phyloP scores from a whole-genome alignment of 306 rosid genomes.

The Vigna nakashimae region DNA sequence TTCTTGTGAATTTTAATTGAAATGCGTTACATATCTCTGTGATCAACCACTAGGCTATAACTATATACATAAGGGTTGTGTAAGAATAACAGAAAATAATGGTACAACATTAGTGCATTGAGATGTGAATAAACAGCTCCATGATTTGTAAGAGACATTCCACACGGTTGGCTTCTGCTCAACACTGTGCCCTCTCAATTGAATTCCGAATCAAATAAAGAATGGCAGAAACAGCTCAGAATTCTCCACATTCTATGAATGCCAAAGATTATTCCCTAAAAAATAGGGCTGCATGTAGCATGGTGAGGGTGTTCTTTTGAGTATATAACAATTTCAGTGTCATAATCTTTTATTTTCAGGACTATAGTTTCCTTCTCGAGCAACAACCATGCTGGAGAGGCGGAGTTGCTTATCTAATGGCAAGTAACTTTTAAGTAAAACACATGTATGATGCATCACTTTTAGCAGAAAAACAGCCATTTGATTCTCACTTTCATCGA shows the following conservation, averaged over 20 bases:
- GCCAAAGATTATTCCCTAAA: constrained; percentile 15
- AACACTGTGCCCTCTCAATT: constrained; percentile 13
- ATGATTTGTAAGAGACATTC: background rate
- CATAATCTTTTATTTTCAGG: constrained; percentile 17
- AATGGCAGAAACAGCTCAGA: background rate
- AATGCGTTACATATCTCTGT: constrained; percentile 21
- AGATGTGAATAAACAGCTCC: background rate
- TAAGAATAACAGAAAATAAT: constrained; percentile 2
- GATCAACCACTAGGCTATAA: background rate
- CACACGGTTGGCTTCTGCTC: constrained; percentile 34
- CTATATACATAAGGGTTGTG: constrained; percentile 10
- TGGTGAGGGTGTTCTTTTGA: constrained; percentile 23
- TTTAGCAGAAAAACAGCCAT: constrained; percentile 57
- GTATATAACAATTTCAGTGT: constrained; percentile 6
- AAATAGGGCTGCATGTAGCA: background rate
- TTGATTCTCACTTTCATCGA: constrained; percentile 77
- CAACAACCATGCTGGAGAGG: constrained; percentile 69
- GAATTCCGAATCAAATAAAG: background rate
- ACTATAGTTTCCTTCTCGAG: constrained; percentile 38
- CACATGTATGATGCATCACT: constrained; percentile 69
- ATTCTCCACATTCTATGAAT: constrained; percentile 12
- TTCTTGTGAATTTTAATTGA: constrained; percentile 4
- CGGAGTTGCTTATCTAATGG: constrained; percentile 83
- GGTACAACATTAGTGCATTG: constrained; percentile 11
- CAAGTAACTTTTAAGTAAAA: constrained; percentile 66